These are phyloP conservation scores for Ricinus communis DNA, from an alignment of 345 rosid species.

Conservation along the genomic window DNA sequence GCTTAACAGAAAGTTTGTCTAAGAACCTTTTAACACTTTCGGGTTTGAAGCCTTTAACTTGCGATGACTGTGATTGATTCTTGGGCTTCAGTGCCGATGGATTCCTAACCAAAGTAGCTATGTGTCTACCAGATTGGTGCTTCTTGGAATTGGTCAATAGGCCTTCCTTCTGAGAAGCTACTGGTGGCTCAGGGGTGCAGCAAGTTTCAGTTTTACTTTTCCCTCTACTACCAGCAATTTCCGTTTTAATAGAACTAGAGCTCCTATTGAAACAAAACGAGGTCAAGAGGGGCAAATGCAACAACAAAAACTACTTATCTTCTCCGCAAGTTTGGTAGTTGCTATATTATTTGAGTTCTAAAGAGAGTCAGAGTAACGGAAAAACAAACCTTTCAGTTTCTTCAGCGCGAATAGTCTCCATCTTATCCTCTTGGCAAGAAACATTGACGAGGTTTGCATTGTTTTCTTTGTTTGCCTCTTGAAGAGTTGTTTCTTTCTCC, in stretches of 20 bases:
- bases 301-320: not conserved
- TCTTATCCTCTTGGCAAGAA: slow-evolving; percentile 17
- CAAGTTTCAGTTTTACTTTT: slow-evolving; percentile 37
- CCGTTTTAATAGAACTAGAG: slow-evolving; percentile 21
- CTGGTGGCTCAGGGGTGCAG: slow-evolving; percentile 49
- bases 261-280: slow-evolving; percentile 15
- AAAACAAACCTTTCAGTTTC: slow-evolving; percentile 45
- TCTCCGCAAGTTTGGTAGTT: not conserved
- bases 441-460: slow-evolving; percentile 6
- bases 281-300: slow-evolving; percentile 20
- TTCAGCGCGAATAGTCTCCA: slow-evolving; percentile 17
- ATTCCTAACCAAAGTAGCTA: slow-evolving; percentile 54
- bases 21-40: slow-evolving; percentile 46
- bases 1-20: not conserved
- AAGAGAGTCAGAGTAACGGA: not conserved
- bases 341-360: not conserved
- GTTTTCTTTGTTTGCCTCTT: slow-evolving; percentile 23
- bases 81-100: slow-evolving; percentile 56
- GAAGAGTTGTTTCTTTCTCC: slow-evolving; percentile 24
- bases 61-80: slow-evolving; percentile 51
- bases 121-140: slow-evolving; percentile 58
- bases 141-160: slow-evolving; percentile 50
- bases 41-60: slow-evolving; percentile 39
- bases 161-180: slow-evolving; percentile 27
- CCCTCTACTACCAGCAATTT: slow-evolving; percentile 36